Conservation (phyloP, 23 red algal genomes). For the Cyanidioschyzon merolae region DNA sequence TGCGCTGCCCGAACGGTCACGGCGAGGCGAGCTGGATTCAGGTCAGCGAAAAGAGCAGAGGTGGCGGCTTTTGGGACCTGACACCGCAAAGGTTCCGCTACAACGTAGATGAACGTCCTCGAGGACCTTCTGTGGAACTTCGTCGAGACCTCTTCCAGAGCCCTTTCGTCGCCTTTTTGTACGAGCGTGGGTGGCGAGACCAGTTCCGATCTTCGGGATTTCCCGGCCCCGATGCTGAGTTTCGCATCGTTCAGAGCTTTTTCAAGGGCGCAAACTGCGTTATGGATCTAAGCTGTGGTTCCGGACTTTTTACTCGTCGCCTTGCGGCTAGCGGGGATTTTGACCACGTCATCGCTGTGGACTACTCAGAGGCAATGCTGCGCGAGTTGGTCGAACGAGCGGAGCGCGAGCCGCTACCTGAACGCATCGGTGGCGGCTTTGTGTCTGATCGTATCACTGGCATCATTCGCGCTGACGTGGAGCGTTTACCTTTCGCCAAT, state of each 20-base stretch:
- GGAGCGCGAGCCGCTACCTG: background rate
- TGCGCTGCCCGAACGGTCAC: background rate
- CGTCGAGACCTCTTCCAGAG: slow-evolving; percentile 58
- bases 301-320: slow-evolving; percentile 51
- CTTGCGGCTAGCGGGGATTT: slow-evolving; percentile 31
- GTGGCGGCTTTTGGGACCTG: background rate
- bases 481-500: slow-evolving; percentile 40
- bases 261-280: background rate
- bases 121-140: background rate
- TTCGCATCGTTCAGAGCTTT: slow-evolving; percentile 19
- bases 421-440: slow-evolving; percentile 7
- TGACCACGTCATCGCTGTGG: slow-evolving; percentile 46
- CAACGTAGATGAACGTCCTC: background rate
- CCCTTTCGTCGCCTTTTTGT: slow-evolving; percentile 46
- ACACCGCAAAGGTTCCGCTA: background rate
- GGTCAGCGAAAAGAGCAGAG: background rate
- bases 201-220: slow-evolving; percentile 51
- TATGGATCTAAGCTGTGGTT: slow-evolving; percentile 72
- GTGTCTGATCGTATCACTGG: background rate
- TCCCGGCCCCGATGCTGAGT: slow-evolving; percentile 51
- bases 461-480: slow-evolving; percentile 68
- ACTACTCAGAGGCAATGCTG: slow-evolving; percentile 71
- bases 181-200: slow-evolving; percentile 92
- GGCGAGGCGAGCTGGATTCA: background rate
- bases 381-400: slow-evolving; percentile 34